Base-by-base conservation (phyloP, 139 green algal species). In the Chlamydomonas sphaeroides region DNA sequence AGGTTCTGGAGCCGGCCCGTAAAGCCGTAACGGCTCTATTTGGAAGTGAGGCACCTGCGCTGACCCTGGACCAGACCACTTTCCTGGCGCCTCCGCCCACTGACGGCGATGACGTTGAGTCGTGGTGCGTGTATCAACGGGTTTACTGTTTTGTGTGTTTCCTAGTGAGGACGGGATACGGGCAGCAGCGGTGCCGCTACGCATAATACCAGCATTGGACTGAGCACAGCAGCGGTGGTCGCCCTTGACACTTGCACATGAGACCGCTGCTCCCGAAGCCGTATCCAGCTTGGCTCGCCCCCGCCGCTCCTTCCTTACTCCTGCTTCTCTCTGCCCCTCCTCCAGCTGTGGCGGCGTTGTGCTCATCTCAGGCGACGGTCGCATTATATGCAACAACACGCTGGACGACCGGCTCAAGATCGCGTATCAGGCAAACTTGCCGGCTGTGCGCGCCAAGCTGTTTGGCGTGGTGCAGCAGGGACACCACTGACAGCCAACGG, bases 301-400 rank as follows among this genome's bases (percentile, higher is more conserved):
- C 45, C 45, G 45, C 45, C 45, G 45, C 11, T 53, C 45, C 45
- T 14, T n/a, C n/a, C 45, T 10, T 14, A 10, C 45, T 53, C 45
- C 45, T 53, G 45, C 53, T 17, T 62, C 11, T 30, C 53, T n/a
- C n/a, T n/a, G n/a, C n/a, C n/a, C n/a, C 53, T 62, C 25, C 3
- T 89, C 88, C 92, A 98, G 94, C 91, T 90, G 84, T 48, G 97
- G 97, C 57, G 97, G 97, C 38, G 83, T 99, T n/a, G 86, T 96
- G 26, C 80, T 99, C n/a, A 89, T 92, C 17, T 95, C 91, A 11
- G 89, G 79, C 2, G 94, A 98, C 80, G 95, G 97, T 25, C 89
- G 89, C 48, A 98, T 99, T 59, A 89, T 94, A 48, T 98, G 94
- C 87, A 88, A 85, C 79, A 99, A 99, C 92, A 99, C 97, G 1